These are phyloP conservation scores for Saussurea involucrata DNA, from an alignment of 129 eudicot genomes.

Conservation along the genomic window DNA sequence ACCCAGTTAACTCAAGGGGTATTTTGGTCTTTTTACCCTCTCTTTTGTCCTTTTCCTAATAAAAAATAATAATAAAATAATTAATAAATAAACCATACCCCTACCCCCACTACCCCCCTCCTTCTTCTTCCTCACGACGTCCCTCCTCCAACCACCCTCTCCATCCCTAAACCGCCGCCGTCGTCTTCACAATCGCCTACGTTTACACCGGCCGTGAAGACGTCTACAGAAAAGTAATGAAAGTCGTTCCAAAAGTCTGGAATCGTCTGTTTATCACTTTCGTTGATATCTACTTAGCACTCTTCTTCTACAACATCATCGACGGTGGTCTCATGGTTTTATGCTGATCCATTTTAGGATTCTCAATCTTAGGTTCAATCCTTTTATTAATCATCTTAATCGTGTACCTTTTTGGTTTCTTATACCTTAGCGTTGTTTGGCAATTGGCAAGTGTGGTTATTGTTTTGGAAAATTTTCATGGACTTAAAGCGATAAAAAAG, in stretches of 20 bases:
- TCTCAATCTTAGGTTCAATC: background rate
- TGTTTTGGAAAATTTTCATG: slow-evolving; percentile 16
- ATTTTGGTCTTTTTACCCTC: too few species aligned
- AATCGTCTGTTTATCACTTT: slow-evolving; percentile 17
- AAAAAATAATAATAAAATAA: too few species aligned
- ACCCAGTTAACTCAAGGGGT: too few species aligned
- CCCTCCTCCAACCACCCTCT: slow-evolving; percentile 41
- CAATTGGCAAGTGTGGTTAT: slow-evolving; percentile 32
- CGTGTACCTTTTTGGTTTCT: slow-evolving; percentile 9
- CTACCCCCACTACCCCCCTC: too few species aligned
- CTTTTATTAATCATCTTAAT: background rate
- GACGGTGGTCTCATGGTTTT: background rate
- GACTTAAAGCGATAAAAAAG: slow-evolving; percentile 19
- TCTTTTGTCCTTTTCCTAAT: too few species aligned
- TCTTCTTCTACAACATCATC: slow-evolving; percentile 18
- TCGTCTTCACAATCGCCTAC: slow-evolving; percentile 66
- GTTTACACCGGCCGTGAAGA: slow-evolving; percentile 37
- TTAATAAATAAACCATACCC: too few species aligned
- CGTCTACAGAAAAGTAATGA: slow-evolving; percentile 31
- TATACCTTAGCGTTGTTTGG: slow-evolving; percentile 19
- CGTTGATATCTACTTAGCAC: slow-evolving; percentile 7
- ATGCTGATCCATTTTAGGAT: background rate
- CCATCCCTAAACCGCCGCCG: slow-evolving; percentile 69
- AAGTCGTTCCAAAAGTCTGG: slow-evolving; percentile 44
- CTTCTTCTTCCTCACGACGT: too few species aligned